phyloP scores from a whole-genome alignment of 495 filamentous ascomycete species.

The Neurospora sp. region DNA sequence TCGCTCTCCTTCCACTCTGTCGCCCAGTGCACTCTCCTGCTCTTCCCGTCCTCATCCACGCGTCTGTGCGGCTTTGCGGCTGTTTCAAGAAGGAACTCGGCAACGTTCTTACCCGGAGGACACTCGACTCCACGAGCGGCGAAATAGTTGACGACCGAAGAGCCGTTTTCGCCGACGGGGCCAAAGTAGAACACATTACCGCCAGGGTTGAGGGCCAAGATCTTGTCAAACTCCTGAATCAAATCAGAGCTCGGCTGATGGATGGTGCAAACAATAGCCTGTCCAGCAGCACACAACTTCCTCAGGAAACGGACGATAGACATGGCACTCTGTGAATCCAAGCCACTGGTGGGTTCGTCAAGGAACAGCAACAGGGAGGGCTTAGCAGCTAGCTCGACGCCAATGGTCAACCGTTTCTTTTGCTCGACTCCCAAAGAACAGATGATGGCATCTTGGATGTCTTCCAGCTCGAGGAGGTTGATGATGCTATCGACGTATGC shows the following conservation, averaged over 20 bases:
- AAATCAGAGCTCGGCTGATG: slow-evolving; percentile 69
- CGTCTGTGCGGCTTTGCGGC: slow-evolving; percentile 57
- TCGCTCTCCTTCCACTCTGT: slow-evolving; percentile 63
- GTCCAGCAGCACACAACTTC: slow-evolving; percentile 69
- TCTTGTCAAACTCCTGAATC: slow-evolving; percentile 66
- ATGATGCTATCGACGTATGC: slow-evolving; percentile 84
- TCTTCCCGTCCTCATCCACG: slow-evolving; percentile 48
- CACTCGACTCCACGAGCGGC: slow-evolving; percentile 57
- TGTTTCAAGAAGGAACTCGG: slow-evolving; percentile 79
- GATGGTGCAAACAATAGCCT: slow-evolving; percentile 66
- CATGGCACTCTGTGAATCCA: slow-evolving; percentile 77
- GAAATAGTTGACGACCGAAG: slow-evolving; percentile 37
- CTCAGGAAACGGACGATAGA: slow-evolving; percentile 76
- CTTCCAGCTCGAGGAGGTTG: slow-evolving; percentile 70
- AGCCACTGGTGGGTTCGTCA: slow-evolving; percentile 72
- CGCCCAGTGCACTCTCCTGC: slow-evolving; percentile 61
- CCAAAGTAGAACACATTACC: slow-evolving; percentile 70
- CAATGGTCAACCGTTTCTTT: slow-evolving; percentile 69
- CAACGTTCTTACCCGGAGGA: slow-evolving; percentile 60
- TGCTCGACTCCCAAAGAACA: slow-evolving; percentile 59
- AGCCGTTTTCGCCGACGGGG: slow-evolving; percentile 38
- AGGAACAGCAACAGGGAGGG: slow-evolving; percentile 68
- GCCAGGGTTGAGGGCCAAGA: slow-evolving; percentile 58
- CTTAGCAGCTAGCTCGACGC: slow-evolving; percentile 84
- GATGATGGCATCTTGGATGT: slow-evolving; percentile 75